Base-by-base conservation (phyloP, 306 rosid species). In the Benincasa hispida region DNA sequence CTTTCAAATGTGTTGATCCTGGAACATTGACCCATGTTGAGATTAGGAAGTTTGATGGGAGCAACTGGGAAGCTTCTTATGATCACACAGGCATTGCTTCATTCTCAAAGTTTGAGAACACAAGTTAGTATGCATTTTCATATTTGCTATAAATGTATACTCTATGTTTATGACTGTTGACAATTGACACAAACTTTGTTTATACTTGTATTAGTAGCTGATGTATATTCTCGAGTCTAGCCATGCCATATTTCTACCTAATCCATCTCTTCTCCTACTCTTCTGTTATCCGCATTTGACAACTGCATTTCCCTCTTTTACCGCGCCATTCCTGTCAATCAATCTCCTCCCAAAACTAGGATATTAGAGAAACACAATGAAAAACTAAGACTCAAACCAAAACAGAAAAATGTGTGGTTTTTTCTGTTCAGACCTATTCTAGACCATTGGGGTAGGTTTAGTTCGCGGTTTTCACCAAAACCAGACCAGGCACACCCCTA, bases 1-100 rank as follows among this genome's bases (percentile, higher is more conserved):
- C 97, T 22, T 81, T 80, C 79, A 87, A 66, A 84, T 93, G 98
- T 75, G 94, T 91, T 28, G 96, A 93, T 81, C 89, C 89, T 9
- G 98, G 96, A 72, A 90, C 98, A 0, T 78, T 93, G 72, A 75
- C 75, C 68, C 82, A 72, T 30, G 41, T 90, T 45, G 98, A 87
- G 84, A 73, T 88, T 74, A 91, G 42, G 84, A 22, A 68, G 24
- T 37, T 76, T 66, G 98, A 93, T 75, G 98, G 98, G 59, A 79
- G 59, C 51, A 93, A 88, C 62, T 90, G 97, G 97, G 96, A 93
- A 5, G 47, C 39, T 25, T 81, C 87, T 1, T 66, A 28, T 75
- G 35, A 25, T 13, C 81, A 70, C 60, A 0, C 90, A 0, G 84
- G 74, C 34, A 85, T 87, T 74, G 68, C 90, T 73, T 86, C 92